Evolutionary conservation across 1,284 basidiomycete species (phyloP), one percentile per base, ranked within the genome.

Genomic region (Puccinia polysora): DNA sequence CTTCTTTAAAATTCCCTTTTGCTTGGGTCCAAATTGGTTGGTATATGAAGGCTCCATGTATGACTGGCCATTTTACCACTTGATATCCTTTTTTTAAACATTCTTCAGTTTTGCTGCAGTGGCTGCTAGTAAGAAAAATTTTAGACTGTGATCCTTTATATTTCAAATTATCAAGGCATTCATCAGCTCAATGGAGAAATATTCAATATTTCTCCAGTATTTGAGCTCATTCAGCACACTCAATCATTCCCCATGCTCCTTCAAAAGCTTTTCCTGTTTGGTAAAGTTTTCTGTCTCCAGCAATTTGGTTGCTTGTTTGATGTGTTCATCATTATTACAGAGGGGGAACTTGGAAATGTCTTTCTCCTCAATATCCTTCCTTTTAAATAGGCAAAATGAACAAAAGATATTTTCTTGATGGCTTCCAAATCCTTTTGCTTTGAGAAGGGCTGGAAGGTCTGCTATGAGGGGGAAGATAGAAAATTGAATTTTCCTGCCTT

Each of bases 371-470:
- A 64, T 20, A 8, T 62, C 40, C 12, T 43, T 18, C 5, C 20
- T 62, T 2, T 18, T 47, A 2, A 62, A 28, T 4, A 23, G 10
- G 38, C 59, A 62, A 28, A 62, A 62, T 20, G 59, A 62, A n/a
- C 34, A 62, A 34, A 62, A 62, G 4, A 38, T 2, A 12, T 18
- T 62, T 40, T 34, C 59, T 2, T 2, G 2, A 45, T 62, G 59
- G 30, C 36, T 43, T 15, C 32, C 59, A 45, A 62, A 62, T 43
- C 59, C 59, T 20, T 20, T 20, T 25, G 45, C 15, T 50, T 49
- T 49, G 43, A n/a, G 62, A 8, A 64, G 30, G 4, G 62, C 62
- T 1, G 62, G 62, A 50, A 64, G 38, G 32, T 64, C 62, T 2
- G 62, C 62, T 12, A 64, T 64, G 25, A 64, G 45, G 20, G 45